These are phyloP conservation scores for Polygonum aviculare DNA, from an alignment of 148 eudicot species.

Conservation along the genomic window DNA sequence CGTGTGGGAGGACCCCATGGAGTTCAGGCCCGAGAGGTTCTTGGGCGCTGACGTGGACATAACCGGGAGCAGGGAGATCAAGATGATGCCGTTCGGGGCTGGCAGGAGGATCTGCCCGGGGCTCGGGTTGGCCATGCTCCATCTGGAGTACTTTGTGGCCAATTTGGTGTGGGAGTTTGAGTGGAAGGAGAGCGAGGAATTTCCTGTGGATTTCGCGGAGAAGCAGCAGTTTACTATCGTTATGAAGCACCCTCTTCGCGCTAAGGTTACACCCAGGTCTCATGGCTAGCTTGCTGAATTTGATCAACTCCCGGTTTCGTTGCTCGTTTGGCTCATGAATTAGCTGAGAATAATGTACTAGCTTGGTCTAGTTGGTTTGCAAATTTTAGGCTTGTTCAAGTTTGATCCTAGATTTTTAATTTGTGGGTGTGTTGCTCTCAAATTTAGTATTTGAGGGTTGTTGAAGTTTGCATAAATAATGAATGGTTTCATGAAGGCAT, in stretches of 20 bases:
- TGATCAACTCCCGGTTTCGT: too few species aligned
- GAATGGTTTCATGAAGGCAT: too few species aligned
- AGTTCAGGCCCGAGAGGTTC: conserved; percentile 50
- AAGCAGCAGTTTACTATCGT: conserved; percentile 26
- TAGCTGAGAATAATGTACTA: too few species aligned
- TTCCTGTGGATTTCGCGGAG: conserved; percentile 33
- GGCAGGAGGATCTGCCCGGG: conserved; percentile 54
- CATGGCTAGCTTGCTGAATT: neutral
- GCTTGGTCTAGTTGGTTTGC: too few species aligned
- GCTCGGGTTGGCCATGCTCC: conserved; percentile 28
- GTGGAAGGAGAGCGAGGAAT: conserved; percentile 16
- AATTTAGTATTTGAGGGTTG: too few species aligned
- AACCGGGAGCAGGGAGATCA: conserved; percentile 36
- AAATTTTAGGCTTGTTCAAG: too few species aligned
- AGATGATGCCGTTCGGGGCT: conserved; percentile 57
- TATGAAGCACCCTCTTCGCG: conserved; percentile 38
- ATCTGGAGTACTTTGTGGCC: conserved; percentile 35
- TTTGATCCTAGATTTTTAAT: too few species aligned
- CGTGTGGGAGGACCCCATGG: conserved; percentile 52
- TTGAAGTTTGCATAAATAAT: too few species aligned
- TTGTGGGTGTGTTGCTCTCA: too few species aligned
- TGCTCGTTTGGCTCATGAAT: too few species aligned
- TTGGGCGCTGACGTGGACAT: conserved; percentile 23
- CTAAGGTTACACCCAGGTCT: conserved; percentile 18
- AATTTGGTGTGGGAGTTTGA: conserved; percentile 17